Evolutionary conservation across 495 filamentous ascomycete genomes (phyloP).

Genomic region (Pyrenopolyporus hunteri): DNA sequence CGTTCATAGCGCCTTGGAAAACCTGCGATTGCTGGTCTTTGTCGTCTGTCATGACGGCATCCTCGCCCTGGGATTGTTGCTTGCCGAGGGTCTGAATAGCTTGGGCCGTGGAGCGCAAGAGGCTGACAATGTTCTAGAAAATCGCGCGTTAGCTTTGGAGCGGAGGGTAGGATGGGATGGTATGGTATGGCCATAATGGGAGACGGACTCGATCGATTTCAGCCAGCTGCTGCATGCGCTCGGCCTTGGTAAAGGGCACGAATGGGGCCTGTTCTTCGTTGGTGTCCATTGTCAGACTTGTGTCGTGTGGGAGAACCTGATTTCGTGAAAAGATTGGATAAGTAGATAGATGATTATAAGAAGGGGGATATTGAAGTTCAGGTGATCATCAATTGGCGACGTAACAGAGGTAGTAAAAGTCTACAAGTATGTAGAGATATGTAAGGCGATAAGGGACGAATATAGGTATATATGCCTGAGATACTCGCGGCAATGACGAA

Average conservation of each 20-base stretch:
- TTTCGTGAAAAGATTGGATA: not conserved
- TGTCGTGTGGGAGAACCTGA: not conserved
- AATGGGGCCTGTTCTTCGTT: constrained; percentile 28
- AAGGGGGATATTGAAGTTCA: no score
- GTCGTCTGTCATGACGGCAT: constrained; percentile 41
- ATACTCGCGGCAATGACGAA: no score
- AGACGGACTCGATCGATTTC: constrained; percentile 70
- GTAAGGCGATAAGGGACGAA: no score
- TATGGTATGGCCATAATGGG: not conserved
- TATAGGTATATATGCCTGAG: no score
- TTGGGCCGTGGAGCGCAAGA: constrained; percentile 70
- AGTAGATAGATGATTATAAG: no score
- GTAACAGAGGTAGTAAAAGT: no score
- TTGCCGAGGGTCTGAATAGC: constrained; percentile 74
- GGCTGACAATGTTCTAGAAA: constrained; percentile 55
- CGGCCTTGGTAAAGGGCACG: constrained; percentile 62
- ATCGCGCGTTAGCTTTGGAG: constrained; percentile 12
- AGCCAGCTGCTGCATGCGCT: constrained; percentile 78
- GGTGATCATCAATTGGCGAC: no score
- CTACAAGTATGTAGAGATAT: no score
- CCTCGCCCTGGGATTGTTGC: constrained; percentile 42
- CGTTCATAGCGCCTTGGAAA: constrained; percentile 66
- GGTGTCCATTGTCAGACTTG: constrained; percentile 23
- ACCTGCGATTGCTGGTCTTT: constrained; percentile 45
- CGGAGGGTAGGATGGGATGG: not conserved